Conservation (phyloP, 1,284 basidiomycete genomes). For the Ceratorhiza oryzae-sativae region DNA sequence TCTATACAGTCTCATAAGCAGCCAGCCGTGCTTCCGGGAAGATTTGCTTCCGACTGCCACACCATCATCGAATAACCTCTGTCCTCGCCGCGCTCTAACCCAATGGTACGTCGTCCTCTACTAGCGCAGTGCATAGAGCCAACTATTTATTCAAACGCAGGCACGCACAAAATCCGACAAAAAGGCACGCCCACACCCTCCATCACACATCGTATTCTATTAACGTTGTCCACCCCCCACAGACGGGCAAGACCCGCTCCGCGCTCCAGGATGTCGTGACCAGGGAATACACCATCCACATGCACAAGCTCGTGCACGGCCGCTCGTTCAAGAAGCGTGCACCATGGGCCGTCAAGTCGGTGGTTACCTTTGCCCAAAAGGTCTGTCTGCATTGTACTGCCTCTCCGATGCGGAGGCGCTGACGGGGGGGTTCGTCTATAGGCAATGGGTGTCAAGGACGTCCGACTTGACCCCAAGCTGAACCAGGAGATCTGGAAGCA, state of each 20-base stretch:
- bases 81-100: constrained; percentile 26
- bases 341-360: constrained; percentile 91
- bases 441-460: constrained; percentile 91
- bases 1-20: no score
- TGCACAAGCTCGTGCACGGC: constrained; percentile 92
- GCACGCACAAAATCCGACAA: constrained; percentile 38
- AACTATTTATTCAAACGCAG: neutral
- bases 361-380: constrained; percentile 88
- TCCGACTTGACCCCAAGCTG: constrained; percentile 89
- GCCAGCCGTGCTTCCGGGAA: neutral
- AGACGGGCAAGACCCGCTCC: constrained; percentile 88
- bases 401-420: neutral
- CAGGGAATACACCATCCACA: constrained; percentile 94
- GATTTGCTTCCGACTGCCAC: constrained; percentile 28
- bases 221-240: no score
- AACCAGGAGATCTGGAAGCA: constrained; percentile 93
- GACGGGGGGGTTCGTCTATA: neutral
- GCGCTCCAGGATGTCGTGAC: constrained; percentile 96
- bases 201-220: no score
- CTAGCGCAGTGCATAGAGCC: neutral
- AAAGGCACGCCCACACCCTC: constrained; percentile 15
- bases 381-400: neutral
- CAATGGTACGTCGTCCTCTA: constrained; percentile 19
- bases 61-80: constrained; percentile 8
- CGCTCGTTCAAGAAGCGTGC: constrained; percentile 94